Conservation (phyloP, 768 basidiomycete genomes). For the Pleurotus sapidus region DNA sequence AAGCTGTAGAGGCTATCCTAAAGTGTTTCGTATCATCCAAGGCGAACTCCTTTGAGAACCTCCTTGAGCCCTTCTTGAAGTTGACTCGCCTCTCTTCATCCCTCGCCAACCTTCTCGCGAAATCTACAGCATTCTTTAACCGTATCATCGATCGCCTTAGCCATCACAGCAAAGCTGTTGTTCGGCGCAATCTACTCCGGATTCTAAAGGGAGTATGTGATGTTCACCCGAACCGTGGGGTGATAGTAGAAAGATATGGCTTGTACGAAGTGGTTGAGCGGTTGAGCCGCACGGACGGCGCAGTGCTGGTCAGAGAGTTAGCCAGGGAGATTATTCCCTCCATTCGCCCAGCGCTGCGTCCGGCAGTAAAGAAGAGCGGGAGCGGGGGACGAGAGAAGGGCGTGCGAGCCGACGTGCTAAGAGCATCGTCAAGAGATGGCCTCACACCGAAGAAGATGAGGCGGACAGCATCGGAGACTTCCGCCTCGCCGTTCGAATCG, state of each 20-base stretch:
- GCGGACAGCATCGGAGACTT: conserved; percentile 69
- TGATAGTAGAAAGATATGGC: conserved; percentile 80
- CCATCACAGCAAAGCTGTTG: conserved; percentile 75
- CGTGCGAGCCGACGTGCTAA: conserved; percentile 9
- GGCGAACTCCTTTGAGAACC: conserved; percentile 86
- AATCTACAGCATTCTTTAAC: conserved; percentile 78
- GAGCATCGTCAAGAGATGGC: conserved; percentile 15
- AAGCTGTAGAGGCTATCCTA: conserved; percentile 65
- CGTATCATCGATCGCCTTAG: conserved; percentile 81
- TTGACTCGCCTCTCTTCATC: conserved; percentile 77
- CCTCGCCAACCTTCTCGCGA: conserved; percentile 75
- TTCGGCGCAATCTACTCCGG: conserved; percentile 85
- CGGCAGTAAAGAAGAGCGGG: conserved; percentile 29
- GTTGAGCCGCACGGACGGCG: conserved; percentile 82
- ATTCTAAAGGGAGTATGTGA: conserved; percentile 87
- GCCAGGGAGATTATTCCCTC: conserved; percentile 83
- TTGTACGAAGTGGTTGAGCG: conserved; percentile 77
- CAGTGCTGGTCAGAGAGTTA: conserved; percentile 87
- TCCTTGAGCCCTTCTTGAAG: conserved; percentile 92
- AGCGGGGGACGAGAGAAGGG: conserved; percentile 14
- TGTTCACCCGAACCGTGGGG: conserved; percentile 80
- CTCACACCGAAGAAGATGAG: conserved; percentile 65
- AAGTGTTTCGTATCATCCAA: conserved; percentile 83
- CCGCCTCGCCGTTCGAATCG: conserved; percentile 24
- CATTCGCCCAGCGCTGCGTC: conserved; percentile 68